Conservation (phyloP, 2,329 filamentous ascomycete genomes). For the Arthrocladium fulminans region DNA sequence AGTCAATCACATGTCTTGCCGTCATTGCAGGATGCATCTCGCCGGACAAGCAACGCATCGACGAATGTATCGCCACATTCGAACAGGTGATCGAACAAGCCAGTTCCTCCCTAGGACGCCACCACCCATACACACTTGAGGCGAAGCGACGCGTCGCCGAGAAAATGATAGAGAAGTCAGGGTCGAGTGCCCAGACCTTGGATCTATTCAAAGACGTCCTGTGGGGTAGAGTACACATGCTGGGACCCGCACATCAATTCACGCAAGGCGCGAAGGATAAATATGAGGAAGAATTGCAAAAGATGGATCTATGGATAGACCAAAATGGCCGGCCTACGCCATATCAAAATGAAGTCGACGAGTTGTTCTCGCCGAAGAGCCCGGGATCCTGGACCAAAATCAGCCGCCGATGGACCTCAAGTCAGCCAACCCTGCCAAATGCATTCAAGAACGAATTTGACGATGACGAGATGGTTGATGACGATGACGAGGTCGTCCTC, state of each 20-base stretch:
- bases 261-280: constrained; percentile 5
- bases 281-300: constrained; percentile 5
- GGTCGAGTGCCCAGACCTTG: neutral
- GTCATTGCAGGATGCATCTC: constrained; percentile 6
- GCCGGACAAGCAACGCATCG: constrained; percentile 12
- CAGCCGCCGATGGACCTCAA: neutral
- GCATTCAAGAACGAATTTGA: neutral
- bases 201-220: constrained; percentile 8
- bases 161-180: constrained; percentile 6
- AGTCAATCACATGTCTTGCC: constrained; percentile 6
- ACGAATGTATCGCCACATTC: constrained; percentile 17
- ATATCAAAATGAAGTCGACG: constrained; percentile 3
- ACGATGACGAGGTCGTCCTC: neutral
- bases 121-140: constrained; percentile 14
- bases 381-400: constrained; percentile 8
- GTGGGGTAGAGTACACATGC: constrained; percentile 5
- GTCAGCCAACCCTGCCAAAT: neutral
- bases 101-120: constrained; percentile 16
- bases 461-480: constrained; percentile 5
- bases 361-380: constrained; percentile 7
- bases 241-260: constrained; percentile 2
- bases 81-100: constrained; percentile 15
- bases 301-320: constrained; percentile 2
- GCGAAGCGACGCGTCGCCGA: constrained; percentile 3
- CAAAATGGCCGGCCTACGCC: constrained; percentile 1